Evolutionary conservation across 495 filamentous ascomycete genomes (phyloP), one percentile per base, ranked within the genome.

Genomic region (Letharia columbiana): DNA sequence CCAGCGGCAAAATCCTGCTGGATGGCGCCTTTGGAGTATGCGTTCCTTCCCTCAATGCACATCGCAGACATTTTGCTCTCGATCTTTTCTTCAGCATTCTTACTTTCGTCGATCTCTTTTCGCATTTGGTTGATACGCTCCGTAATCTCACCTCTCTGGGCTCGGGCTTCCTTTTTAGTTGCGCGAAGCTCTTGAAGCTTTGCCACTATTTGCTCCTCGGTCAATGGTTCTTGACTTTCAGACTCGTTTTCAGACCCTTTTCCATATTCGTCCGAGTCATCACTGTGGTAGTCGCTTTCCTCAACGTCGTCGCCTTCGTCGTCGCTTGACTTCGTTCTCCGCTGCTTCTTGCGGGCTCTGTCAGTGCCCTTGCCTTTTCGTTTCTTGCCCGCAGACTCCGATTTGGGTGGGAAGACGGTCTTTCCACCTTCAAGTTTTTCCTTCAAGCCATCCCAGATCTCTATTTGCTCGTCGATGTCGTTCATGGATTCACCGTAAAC

Each of bases 1-100:
- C 84, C 83, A 15, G 76, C 74, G 10, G 82, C 81, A 69, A 86
- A 89, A 60, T 88, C 83, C 9, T 74, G 70, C 68, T 81, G 80
- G 18, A 87, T 84, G 0, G 77, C 77, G 2, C 68, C 69, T 49
- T 79, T 78, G 0, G 82, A 81, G 60, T 82, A 84, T 0, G 77
- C 61, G 60, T 88, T 88, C 15, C 85, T 76, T 41, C 75, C 81
- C 20, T 75, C 70, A 45, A 88, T 83, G 62, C 84, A 87, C 12
- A 72, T 68, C 2, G 76, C 73, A 39, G 77, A 82, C 56, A 82
- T 69, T 62, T 78, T 67, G 31, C 67, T 63, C 44, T 75, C 67
- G 18, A 78, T 67, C 10, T 71, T 70, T n/a, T 71, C 77, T 44
- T 76, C 75, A 37, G 76, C 68, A 23, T 66, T 65, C 33, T 77